Base-by-base conservation (phyloP, 305 asterid genomes). In the Solanum hybrid region DNA sequence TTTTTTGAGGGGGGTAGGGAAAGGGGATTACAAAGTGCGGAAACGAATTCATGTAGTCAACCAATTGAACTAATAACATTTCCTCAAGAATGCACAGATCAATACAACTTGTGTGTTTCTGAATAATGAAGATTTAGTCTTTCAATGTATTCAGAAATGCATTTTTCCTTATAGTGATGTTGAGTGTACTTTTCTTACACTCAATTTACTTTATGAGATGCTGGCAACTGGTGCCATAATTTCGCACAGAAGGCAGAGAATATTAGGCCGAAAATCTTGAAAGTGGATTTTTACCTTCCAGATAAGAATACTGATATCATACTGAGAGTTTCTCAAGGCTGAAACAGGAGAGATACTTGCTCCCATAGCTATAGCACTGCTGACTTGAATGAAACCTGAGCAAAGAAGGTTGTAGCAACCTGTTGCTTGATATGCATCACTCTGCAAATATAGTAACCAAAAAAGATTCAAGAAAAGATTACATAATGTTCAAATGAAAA, bases 341-440 rank as follows among this genome's bases (percentile, higher is more conserved):
- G 98, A 96, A 87, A 96, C 95, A 24, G 98, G 98, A 31, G 98
- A 96, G 89, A 96, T 96, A 92, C 97, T 96, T 22, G 98, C 98
- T 16, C 99, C 98, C 98, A 96, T 95, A 86, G 98, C 98, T 89
- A 96, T 93, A 78, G 93, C 95, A 88, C 94, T 94, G 91, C 93
- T 96, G 90, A 96, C 93, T 93, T 96, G 98, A 92, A 96, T 95
- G 92, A 96, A 96, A 72, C 98, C 98, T 22, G 98, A 95, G 95
- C 98, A 96, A 1, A 96, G 96, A 77, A 96, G 94, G 82, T 96
- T 96, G 94, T 96, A 96, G 94, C 98, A 96, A 40, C 98, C 98
- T 5, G 98, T 96, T 66, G 98, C 98, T 93, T 95, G 98, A 93
- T 96, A 96, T 64, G 98, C 98, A 94, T 96, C 98, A 86, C 98